Conservation (phyloP, 768 basidiomycete genomes). For the Tylopilus felleus region DNA sequence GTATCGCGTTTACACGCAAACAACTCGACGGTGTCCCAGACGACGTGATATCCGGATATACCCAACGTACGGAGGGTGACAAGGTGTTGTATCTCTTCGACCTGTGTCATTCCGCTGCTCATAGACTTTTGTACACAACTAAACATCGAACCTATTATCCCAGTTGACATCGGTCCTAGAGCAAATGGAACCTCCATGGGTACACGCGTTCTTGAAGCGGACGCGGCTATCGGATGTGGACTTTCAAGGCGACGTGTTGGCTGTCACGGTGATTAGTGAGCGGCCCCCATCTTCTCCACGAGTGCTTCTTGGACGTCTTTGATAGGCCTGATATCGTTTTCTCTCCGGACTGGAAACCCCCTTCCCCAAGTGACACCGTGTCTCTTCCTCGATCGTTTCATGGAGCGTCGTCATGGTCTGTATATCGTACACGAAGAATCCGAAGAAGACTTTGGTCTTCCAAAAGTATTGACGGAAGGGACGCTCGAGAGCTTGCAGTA, state of each 20-base stretch:
- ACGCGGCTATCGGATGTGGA: constrained; percentile 73
- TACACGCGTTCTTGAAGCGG: constrained; percentile 67
- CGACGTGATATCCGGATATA: too few species aligned
- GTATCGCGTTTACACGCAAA: too few species aligned
- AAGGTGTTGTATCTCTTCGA: background rate
- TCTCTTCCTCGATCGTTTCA: constrained; percentile 49
- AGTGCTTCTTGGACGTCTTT: background rate
- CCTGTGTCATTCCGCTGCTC: background rate
- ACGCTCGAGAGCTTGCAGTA: constrained; percentile 78
- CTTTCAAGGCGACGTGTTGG: constrained; percentile 82
- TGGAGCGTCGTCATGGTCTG: constrained; percentile 50
- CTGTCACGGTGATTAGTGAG: constrained; percentile 77
- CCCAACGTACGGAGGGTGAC: too few species aligned
- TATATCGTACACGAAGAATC: constrained; percentile 69
- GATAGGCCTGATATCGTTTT: constrained; percentile 73
- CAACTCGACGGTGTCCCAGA: too few species aligned
- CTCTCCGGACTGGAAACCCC: constrained; percentile 68
- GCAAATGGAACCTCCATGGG: constrained; percentile 74
- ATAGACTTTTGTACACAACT: constrained; percentile 40
- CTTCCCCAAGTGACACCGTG: constrained; percentile 87
- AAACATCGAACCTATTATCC: constrained; percentile 65
- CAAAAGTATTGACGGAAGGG: constrained; percentile 64
- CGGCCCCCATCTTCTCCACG: background rate
- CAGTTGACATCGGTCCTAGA: constrained; percentile 72
- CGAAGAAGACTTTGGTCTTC: constrained; percentile 74